Percentiles rank a stretch among this genome's conserved stretches.
phyloP scores from a whole-genome alignment of 2,329 filamentous ascomycete genomes.

The Cercospora nicotianae region DNA sequence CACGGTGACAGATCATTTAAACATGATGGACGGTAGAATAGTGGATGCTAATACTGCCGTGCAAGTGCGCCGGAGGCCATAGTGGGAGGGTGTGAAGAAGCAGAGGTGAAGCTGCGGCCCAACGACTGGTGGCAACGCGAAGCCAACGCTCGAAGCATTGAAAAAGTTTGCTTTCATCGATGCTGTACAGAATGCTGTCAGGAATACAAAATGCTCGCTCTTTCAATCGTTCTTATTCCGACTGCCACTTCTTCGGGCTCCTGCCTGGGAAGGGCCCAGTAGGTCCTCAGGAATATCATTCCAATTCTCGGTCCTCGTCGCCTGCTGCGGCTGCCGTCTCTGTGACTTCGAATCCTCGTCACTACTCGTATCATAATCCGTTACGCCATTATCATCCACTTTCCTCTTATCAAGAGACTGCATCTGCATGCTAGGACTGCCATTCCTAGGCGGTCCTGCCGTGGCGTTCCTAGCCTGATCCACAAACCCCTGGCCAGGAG shows the following conservation, averaged over 20 bases:
- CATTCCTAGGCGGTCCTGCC: slow-evolving; percentile 7
- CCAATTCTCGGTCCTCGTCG: slow-evolving; percentile 43
- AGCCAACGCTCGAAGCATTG: not conserved
- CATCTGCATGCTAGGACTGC: slow-evolving; percentile 40
- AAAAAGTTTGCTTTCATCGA: slow-evolving; percentile 54
- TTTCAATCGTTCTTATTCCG: slow-evolving; percentile 36
- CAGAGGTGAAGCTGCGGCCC: too few relatives aligned
- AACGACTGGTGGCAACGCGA: too few relatives aligned
- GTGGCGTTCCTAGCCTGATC: slow-evolving; percentile 32
- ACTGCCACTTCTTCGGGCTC: slow-evolving; percentile 34
- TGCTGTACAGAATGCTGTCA: slow-evolving; percentile 66
- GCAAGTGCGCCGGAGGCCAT: too few relatives aligned
- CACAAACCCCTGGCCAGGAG: slow-evolving; percentile 40
- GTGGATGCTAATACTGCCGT: too few relatives aligned
- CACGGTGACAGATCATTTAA: too few relatives aligned
- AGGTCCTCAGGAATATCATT: slow-evolving; percentile 53
- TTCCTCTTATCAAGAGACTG: slow-evolving; percentile 43
- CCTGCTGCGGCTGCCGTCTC: slow-evolving; percentile 11
- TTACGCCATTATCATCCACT: slow-evolving; percentile 30
- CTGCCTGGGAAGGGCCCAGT: slow-evolving; percentile 32
- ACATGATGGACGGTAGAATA: too few relatives aligned
- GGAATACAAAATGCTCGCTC: not conserved
- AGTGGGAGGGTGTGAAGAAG: too few relatives aligned
- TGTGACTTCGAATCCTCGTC: slow-evolving; percentile 28
- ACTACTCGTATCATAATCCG: slow-evolving; percentile 35